Evolutionary conservation across 768 basidiomycete species (phyloP).

Genomic region (Serendipita sp.): DNA sequence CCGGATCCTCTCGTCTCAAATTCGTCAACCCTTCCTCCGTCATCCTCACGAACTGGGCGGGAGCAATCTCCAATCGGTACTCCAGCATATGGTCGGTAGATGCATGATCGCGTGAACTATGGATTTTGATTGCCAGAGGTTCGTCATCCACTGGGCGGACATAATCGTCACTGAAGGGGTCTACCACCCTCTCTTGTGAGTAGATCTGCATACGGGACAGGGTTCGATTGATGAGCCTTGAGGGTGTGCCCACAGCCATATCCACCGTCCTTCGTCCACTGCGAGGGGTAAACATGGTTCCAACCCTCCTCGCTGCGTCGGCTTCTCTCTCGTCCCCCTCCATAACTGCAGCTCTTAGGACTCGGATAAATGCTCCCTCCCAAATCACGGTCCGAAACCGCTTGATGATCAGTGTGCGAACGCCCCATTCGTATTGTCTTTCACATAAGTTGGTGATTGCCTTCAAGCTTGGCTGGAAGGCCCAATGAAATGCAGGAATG

Average conservation of each 20-base stretch:
- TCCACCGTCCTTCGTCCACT: conserved; percentile 20
- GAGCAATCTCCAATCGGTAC: conserved; percentile 66
- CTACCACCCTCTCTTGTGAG: conserved; percentile 12
- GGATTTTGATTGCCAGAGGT: conserved; percentile 47
- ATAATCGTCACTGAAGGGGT: conserved; percentile 20
- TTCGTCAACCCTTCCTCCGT: conserved; percentile 55
- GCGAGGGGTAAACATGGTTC: conserved; percentile 25
- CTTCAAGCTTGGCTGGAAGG: conserved; percentile 47
- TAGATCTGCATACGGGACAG: conserved; percentile 33
- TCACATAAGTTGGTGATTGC: conserved; percentile 70
- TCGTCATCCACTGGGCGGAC: conserved; percentile 19
- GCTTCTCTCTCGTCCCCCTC: conserved; percentile 26
- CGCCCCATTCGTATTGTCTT: conserved; percentile 85
- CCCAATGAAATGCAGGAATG: conserved; percentile 29
- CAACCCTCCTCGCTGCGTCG: conserved; percentile 11
- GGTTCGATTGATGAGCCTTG: conserved; percentile 38
- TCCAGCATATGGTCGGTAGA: conserved; percentile 60
- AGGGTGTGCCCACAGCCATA: conserved; percentile 26
- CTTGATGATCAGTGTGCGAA: conserved; percentile 64
- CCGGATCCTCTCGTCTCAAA: conserved; percentile 32
- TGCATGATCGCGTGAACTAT: conserved; percentile 45
- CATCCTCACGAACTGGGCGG: conserved; percentile 45
- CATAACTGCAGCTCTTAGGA: conserved; percentile 49
- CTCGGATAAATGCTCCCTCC: conserved; percentile 55
- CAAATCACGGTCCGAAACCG: conserved; percentile 75